These are phyloP conservation scores for Hypoxylon sp. DNA, from an alignment of 2,329 filamentous ascomycete species.

Conservation along the genomic window DNA sequence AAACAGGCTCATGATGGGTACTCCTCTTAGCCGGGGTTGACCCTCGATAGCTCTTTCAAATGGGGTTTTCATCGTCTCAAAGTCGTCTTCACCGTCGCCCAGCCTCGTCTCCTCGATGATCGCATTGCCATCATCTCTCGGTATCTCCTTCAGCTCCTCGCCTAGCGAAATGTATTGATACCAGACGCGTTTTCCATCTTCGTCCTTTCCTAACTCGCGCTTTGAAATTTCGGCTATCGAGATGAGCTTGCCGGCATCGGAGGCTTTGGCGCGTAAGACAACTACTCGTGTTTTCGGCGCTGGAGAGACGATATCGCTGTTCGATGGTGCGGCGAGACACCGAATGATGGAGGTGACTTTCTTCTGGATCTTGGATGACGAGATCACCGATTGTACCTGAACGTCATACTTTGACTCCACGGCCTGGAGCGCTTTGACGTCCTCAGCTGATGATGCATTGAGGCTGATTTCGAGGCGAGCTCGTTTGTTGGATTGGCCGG, in stretches of 20 bases:
- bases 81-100: constrained; percentile 56
- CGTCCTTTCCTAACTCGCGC: constrained; percentile 61
- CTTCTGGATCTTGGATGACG: constrained; percentile 69
- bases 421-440: constrained; percentile 58
- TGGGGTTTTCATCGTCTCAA: constrained; percentile 68
- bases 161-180: constrained; percentile 70
- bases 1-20: constrained; percentile 70
- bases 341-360: constrained; percentile 60
- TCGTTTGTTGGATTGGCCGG: constrained; percentile 40
- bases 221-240: constrained; percentile 75
- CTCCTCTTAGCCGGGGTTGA: constrained; percentile 57
- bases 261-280: constrained; percentile 63
- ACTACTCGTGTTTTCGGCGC: constrained; percentile 53
- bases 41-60: constrained; percentile 66
- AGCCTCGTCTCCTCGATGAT: constrained; percentile 60
- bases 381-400: constrained; percentile 66
- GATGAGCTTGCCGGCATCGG: constrained; percentile 72
- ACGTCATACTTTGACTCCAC: constrained; percentile 63
- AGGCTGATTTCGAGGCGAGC: constrained; percentile 43
- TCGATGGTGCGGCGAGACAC: constrained; percentile 55
- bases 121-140: constrained; percentile 49
- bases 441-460: constrained; percentile 49
- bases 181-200: constrained; percentile 50
- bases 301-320: constrained; percentile 23
- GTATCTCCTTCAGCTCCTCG: constrained; percentile 54